These are phyloP conservation scores for Ogataea methylovora DNA, from an alignment of 805 yeast species.

Conservation along the genomic window DNA sequence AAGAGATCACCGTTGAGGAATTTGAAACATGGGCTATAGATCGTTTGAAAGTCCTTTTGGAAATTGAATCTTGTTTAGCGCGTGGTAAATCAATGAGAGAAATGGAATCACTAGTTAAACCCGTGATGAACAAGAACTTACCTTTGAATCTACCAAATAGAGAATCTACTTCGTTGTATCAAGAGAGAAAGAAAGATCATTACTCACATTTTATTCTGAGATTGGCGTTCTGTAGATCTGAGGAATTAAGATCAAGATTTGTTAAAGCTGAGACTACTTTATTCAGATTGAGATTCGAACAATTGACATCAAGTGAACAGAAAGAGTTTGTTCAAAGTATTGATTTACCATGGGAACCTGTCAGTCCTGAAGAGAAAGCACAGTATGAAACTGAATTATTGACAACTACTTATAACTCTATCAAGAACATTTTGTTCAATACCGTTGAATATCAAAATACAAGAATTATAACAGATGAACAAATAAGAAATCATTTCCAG, in stretches of 20 bases:
- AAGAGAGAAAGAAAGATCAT: conserved; percentile 81
- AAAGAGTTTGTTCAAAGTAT: conserved; percentile 57
- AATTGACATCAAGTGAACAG: conserved; percentile 60
- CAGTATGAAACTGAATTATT: conserved; percentile 40
- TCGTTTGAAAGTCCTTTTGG: conserved; percentile 72
- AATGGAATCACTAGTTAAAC: conserved; percentile 55
- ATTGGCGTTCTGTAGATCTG: conserved; percentile 81
- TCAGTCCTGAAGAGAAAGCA: conserved; percentile 52
- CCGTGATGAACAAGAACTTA: conserved; percentile 52
- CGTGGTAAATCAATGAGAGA: conserved; percentile 61
- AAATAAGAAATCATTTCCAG: conserved; percentile 40
- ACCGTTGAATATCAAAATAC: conserved; percentile 20
- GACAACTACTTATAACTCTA: conserved; percentile 44
- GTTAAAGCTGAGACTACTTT: conserved; percentile 67
- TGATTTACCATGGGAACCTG: conserved; percentile 67
- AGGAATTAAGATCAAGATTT: conserved; percentile 76
- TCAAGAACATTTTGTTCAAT: conserved; percentile 28
- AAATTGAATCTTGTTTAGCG: conserved; percentile 68
- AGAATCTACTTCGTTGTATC: conserved; percentile 31
- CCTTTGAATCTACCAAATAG: conserved; percentile 50
- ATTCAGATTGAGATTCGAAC: conserved; percentile 65
- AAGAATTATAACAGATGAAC: conserved; percentile 40
- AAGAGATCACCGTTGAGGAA: conserved; percentile 85
- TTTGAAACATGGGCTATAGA: conserved; percentile 97
- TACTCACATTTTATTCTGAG: conserved; percentile 86